These are phyloP conservation scores for Wickerhamiella kurtzmanii DNA, from an alignment of 805 yeast genomes.

Conservation along the genomic window DNA sequence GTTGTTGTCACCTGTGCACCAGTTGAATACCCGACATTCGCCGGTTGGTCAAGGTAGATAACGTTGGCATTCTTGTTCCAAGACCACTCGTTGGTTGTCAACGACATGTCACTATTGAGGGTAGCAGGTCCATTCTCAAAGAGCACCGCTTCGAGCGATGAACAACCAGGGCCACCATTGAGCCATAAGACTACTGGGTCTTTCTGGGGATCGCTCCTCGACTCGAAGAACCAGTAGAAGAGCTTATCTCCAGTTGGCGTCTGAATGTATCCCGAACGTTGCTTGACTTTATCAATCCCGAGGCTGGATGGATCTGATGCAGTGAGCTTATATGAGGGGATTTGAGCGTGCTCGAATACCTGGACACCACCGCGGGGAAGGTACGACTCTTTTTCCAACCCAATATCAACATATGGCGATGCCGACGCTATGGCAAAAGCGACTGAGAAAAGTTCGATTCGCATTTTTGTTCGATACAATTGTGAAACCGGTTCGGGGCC, in stretches of 20 bases:
- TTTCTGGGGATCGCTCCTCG: constrained; percentile 69
- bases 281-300: constrained; percentile 43
- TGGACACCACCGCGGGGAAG: neutral
- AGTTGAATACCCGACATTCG: constrained; percentile 82
- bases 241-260: constrained; percentile 49
- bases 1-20: constrained; percentile 51
- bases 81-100: constrained; percentile 67
- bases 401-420: neutral
- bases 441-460: no score
- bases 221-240: constrained; percentile 89
- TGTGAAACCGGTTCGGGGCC: no score
- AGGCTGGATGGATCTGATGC: constrained; percentile 12
- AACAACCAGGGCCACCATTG: constrained; percentile 95
- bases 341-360: constrained; percentile 5
- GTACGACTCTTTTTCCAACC: neutral
- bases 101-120: constrained; percentile 44
- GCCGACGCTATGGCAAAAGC: neutral
- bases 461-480: no score
- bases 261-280: constrained; percentile 61
- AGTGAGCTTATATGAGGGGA: constrained; percentile 12
- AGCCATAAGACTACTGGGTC: constrained; percentile 88
- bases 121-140: constrained; percentile 87
- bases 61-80: constrained; percentile 90
- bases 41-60: constrained; percentile 87
- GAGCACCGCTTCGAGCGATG: constrained; percentile 77